Evolutionary conservation across 129 eudicot species (phyloP).

Genomic region (Ambrosia artemisiifolia): DNA sequence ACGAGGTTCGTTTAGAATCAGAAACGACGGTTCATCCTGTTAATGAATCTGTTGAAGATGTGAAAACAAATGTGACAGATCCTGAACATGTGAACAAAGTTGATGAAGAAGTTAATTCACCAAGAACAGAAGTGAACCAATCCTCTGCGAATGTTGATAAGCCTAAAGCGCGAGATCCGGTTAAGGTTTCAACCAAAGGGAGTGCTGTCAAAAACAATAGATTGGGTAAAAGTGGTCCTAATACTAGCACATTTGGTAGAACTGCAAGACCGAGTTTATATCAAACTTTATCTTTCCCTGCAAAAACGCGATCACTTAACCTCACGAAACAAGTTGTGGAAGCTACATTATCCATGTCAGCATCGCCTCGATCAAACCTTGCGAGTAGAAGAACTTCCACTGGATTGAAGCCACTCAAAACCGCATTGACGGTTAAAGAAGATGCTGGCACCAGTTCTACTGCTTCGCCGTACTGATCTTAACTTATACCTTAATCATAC

Average conservation of each 20-base stretch:
- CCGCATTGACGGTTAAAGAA: conserved; percentile 27
- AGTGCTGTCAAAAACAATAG: conserved; percentile 36
- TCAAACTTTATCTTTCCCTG: conserved; percentile 67
- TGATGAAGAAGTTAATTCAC: conserved; percentile 30
- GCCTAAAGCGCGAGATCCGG: neutral
- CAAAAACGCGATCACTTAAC: conserved; percentile 34
- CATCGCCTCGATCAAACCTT: conserved; percentile 24
- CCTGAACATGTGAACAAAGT: conserved; percentile 26
- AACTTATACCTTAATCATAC: neutral
- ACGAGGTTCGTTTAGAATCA: conserved; percentile 44
- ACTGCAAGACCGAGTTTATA: conserved; percentile 42
- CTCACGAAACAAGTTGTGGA: conserved; percentile 24
- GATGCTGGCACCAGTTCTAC: conserved; percentile 55
- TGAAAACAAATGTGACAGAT: conserved; percentile 12
- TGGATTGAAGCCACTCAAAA: conserved; percentile 36
- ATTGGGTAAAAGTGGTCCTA: conserved; percentile 34
- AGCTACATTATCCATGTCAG: conserved; percentile 31
- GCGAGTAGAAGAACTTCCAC: conserved; percentile 19
- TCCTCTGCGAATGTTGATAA: conserved; percentile 30
- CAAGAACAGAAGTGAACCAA: conserved; percentile 24
- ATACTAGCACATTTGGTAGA: conserved; percentile 28
- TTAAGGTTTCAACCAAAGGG: neutral
- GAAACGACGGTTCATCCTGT: no score
- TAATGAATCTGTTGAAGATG: conserved; percentile 35
- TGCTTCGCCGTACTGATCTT: conserved; percentile 61